Evolutionary conservation across 768 basidiomycete species (phyloP).

Genomic region (Solioccasus polychromus): DNA sequence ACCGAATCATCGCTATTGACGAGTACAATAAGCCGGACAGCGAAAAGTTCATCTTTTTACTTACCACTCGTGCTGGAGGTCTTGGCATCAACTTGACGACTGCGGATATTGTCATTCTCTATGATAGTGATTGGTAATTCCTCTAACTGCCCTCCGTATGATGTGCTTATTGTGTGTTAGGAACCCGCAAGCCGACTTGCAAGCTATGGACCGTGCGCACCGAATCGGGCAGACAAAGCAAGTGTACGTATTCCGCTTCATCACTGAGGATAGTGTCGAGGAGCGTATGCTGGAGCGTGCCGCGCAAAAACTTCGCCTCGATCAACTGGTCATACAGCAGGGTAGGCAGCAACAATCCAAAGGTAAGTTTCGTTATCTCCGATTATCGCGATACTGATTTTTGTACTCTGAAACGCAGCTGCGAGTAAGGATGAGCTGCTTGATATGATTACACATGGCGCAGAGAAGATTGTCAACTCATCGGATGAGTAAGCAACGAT

Average conservation of each 20-base stretch:
- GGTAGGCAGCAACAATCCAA: slow-evolving; percentile 82
- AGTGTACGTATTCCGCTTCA: slow-evolving; percentile 84
- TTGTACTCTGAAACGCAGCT: slow-evolving; percentile 41
- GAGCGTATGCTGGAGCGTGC: slow-evolving; percentile 89
- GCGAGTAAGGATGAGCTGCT: slow-evolving; percentile 94
- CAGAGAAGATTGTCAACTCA: slow-evolving; percentile 92
- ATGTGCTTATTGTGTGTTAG: slow-evolving; percentile 35
- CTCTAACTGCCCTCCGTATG: neutral
- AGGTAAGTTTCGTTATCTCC: slow-evolving; percentile 39
- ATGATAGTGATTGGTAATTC: slow-evolving; percentile 91
- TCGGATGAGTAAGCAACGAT: slow-evolving; percentile 56
- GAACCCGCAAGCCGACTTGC: slow-evolving; percentile 98
- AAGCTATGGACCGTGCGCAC: slow-evolving; percentile 98
- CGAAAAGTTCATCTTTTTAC: slow-evolving; percentile 94
- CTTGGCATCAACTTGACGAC: slow-evolving; percentile 95
- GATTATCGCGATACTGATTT: neutral
- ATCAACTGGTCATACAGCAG: slow-evolving; percentile 97
- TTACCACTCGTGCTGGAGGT: slow-evolving; percentile 96
- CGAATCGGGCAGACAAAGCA: slow-evolving; percentile 93
- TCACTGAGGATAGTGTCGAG: slow-evolving; percentile 88
- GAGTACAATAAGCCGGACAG: slow-evolving; percentile 94
- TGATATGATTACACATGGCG: slow-evolving; percentile 98
- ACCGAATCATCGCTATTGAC: slow-evolving; percentile 93
- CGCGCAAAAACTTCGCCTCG: slow-evolving; percentile 91
- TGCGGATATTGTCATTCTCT: slow-evolving; percentile 92